Conservation (phyloP, 768 basidiomycete species). For the Holtermanniella nyarrowii region DNA sequence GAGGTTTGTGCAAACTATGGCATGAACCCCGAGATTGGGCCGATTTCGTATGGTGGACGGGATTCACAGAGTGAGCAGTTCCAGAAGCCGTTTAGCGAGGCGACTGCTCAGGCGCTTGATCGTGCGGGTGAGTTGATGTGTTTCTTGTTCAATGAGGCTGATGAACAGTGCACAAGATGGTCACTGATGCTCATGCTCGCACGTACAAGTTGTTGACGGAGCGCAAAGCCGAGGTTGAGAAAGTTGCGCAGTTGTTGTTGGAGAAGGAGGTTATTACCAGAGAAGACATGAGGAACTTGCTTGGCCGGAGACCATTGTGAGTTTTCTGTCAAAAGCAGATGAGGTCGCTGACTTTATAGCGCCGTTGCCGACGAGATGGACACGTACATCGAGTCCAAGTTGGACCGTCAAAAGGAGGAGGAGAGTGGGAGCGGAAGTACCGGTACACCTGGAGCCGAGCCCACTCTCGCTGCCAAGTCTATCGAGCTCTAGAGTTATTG, state of each 20-base stretch:
- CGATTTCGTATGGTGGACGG: conserved; percentile 89
- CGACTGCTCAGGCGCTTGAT: conserved; percentile 89
- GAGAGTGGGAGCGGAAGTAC: neutral
- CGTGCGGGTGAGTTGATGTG: conserved; percentile 21
- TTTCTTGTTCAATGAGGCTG: neutral
- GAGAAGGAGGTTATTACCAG: conserved; percentile 92
- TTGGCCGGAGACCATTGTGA: conserved; percentile 31
- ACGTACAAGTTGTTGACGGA: conserved; percentile 70
- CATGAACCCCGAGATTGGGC: conserved; percentile 89
- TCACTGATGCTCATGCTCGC: conserved; percentile 70
- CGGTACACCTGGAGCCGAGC: too few relatives aligned
- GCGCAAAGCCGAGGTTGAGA: conserved; percentile 80
- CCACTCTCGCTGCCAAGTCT: neutral
- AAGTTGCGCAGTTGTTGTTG: conserved; percentile 79
- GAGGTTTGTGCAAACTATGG: conserved; percentile 88
- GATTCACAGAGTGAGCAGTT: conserved; percentile 73
- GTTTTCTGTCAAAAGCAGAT: conserved; percentile 64
- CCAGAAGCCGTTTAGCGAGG: conserved; percentile 97
- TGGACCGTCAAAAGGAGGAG: conserved; percentile 29
- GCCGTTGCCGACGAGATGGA: conserved; percentile 85
- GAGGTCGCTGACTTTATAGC: conserved; percentile 53
- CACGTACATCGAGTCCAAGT: conserved; percentile 68
- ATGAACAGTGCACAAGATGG: conserved; percentile 85
- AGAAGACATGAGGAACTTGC: conserved; percentile 45
- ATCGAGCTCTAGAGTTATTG: neutral